A percentile compares a stretch with the other conserved stretches of the same genome.
phyloP scores from a whole-genome alignment of 305 asterid species.

The Fraxinus platypoda region DNA sequence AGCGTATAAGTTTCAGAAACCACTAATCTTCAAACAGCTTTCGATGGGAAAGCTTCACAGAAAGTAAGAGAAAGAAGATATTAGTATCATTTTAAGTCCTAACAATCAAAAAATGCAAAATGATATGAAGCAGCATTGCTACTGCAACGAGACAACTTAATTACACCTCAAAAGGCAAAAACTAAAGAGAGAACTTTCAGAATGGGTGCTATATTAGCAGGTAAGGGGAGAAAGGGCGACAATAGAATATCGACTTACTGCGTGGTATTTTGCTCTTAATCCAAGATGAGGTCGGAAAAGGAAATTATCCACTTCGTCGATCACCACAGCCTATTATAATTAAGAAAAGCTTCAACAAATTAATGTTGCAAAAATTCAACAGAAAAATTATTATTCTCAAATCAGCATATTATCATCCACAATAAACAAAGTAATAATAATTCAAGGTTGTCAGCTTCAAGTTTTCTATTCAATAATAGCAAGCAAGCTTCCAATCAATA shows the following conservation, averaged over 20 bases:
- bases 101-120: not conserved
- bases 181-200: not conserved
- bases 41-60: not conserved
- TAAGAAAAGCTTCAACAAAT: conserved; percentile 10
- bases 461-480: not conserved
- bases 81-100: not conserved
- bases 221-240: conserved; percentile 3
- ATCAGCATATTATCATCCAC: not conserved
- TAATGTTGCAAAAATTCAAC: not conserved
- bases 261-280: conserved; percentile 81
- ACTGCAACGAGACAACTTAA: not conserved
- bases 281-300: conserved; percentile 91
- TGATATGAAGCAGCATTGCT: not conserved
- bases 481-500: not conserved
- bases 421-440: not conserved
- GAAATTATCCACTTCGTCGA: conserved; percentile 89
- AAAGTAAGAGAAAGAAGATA: not conserved
- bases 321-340: conserved; percentile 74
- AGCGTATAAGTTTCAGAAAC: not conserved
- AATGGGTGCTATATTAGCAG: conserved; percentile 9
- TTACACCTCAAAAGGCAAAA: conserved; percentile 7
- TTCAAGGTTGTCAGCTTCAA: not conserved
- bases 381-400: not conserved
- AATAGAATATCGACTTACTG: conserved; percentile 50
- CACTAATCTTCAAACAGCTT: not conserved